Evolutionary conservation across 345 rosid genomes (phyloP).

Genomic region (Mangifera indica): DNA sequence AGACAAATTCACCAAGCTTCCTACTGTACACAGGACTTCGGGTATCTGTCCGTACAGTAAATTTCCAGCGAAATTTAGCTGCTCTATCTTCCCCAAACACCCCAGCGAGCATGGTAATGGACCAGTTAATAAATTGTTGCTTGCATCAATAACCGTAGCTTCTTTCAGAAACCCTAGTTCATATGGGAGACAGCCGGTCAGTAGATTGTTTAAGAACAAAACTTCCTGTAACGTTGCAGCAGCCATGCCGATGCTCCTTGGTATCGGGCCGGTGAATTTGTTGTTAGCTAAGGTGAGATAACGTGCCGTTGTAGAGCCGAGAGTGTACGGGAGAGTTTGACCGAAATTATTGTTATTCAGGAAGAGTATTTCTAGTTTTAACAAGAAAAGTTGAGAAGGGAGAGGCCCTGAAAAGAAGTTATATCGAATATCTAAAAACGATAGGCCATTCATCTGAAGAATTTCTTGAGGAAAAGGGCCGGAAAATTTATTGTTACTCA

Average conservation of each 20-base stretch:
- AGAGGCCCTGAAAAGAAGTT: conserved; percentile 42
- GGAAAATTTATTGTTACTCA: conserved; percentile 40
- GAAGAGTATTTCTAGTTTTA: conserved; percentile 32
- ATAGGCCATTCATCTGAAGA: conserved; percentile 23
- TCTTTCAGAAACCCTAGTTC: conserved; percentile 40
- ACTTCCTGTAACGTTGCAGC: conserved; percentile 34
- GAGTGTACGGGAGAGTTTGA: conserved; percentile 28
- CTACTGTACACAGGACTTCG: conserved; percentile 33
- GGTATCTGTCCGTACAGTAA: conserved; percentile 40
- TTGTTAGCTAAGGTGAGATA: conserved; percentile 48
- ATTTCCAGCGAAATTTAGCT: conserved; percentile 41
- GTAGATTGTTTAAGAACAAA: conserved; percentile 34
- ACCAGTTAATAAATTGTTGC: conserved; percentile 41
- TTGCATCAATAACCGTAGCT: conserved; percentile 38
- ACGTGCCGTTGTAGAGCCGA: conserved; percentile 32
- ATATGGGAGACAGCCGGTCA: conserved; percentile 42
- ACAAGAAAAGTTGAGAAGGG: conserved; percentile 35
- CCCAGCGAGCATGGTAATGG: conserved; percentile 45
- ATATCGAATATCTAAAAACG: conserved; percentile 43
- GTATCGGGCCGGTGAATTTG: conserved; percentile 41
- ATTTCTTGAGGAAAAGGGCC: conserved; percentile 32
- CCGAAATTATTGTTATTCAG: conserved; percentile 47
- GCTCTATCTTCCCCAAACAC: conserved; percentile 37
- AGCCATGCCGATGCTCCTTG: conserved; percentile 29
- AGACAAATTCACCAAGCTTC: conserved; percentile 30